Base-by-base conservation (phyloP, 1,284 basidiomycete genomes). In the Sporisorium sorghi region DNA sequence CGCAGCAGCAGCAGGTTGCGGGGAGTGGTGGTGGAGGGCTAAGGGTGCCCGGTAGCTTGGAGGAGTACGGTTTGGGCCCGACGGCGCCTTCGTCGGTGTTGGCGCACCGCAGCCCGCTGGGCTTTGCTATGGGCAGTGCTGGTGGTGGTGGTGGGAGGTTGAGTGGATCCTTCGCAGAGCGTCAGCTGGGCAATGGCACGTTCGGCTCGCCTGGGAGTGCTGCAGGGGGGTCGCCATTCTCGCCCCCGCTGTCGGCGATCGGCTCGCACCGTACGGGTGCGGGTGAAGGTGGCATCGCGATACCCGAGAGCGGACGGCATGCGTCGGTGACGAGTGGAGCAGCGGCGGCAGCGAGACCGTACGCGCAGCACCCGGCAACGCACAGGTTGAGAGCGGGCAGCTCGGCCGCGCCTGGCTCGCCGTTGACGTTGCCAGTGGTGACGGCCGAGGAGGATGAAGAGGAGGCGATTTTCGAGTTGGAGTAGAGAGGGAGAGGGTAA, bases 391-490 rank as follows among this genome's bases (percentile, higher is more conserved):
- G 67, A n/a, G 64, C 62, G 26, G 58, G 60, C 5, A 64, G 58
- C 42, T 69, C 68, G 39, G 58, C 54, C 37, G 67, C 61, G 8
- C 70, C 68, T 2, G 63, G 65, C 32, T 53, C 53, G 15, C 74
- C 80, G 2, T 67, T 77, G 40, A 73, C 79, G 0, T 65, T 80
- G 11, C 76, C 81, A 2, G 61, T 80, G 14, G 57, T 71, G 23
- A 78, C 81, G 12, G 61, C 63, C 32, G 64, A 76, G 35, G 81
- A 78, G 32, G 82, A 78, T 47, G 73, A 73, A 39, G 80, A 84
- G 14, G 82, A 83, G 43, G 70, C 80, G 4, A 82, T 84, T 37
- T 84, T 84, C 40, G 81, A 84, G 59, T 71, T 84, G 24, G 82
- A 84, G 48, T 84, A 58, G 58, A 46, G 10, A 21, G n/a, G 26